A percentile compares a stretch with the other conserved stretches of the same genome.
These are phyloP conservation scores for Chlorella sp. DNA, from an alignment of 139 green algal genomes.

Conservation along the genomic window DNA sequence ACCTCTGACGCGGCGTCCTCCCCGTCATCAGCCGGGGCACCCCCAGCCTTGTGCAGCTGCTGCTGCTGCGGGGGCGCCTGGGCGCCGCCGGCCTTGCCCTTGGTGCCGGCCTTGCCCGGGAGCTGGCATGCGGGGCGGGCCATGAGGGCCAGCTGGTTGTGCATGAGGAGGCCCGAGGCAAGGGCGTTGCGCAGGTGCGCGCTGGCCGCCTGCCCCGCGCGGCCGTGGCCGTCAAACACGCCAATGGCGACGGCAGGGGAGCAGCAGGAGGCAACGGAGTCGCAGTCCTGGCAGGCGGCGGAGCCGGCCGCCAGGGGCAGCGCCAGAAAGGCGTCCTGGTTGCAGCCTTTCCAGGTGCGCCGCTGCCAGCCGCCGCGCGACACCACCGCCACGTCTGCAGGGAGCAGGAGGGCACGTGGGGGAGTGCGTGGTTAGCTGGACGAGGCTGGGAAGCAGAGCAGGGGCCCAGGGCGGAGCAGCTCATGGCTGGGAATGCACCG, in stretches of 20 bases:
- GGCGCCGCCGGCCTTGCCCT: not conserved
- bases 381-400: conserved; percentile 32
- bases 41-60: not conserved
- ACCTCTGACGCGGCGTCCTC: not conserved
- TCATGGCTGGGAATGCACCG: not conserved
- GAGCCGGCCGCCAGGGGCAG: conserved; percentile 18
- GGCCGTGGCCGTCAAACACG: conserved; percentile 60
- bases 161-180: conserved; percentile 7
- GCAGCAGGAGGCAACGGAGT: not conserved
- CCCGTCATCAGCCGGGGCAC: not conserved
- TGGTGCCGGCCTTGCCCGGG: too few species aligned
- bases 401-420: not conserved
- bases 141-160: conserved; percentile 19
- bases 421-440: not conserved
- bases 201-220: conserved; percentile 18
- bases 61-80: not conserved
- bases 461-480: not conserved
- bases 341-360: conserved; percentile 44
- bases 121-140: conserved; percentile 6
- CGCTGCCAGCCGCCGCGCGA: conserved; percentile 38
- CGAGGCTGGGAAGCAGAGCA: not conserved
- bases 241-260: conserved; percentile 34
- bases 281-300: not conserved
- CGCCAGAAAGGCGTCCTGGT: conserved; percentile 58
- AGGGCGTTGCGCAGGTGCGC: conserved; percentile 37